Percentiles rank a stretch among this genome's conserved stretches.
These are phyloP conservation scores for Truncatella angustata DNA, from an alignment of 2,329 filamentous ascomycete genomes.

Conservation along the genomic window DNA sequence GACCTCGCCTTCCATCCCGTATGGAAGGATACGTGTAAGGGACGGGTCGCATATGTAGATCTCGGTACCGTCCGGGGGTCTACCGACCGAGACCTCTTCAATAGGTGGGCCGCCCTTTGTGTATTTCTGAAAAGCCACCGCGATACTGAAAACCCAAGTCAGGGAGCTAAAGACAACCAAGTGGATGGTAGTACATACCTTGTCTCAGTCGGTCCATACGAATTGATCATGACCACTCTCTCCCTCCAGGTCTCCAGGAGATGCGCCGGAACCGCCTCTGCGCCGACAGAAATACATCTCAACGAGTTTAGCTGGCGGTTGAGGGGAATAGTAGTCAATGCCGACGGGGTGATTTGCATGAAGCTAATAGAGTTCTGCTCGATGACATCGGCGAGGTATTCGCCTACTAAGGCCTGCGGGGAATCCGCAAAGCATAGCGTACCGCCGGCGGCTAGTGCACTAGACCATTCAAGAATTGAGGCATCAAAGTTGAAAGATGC, in stretches of 20 bases:
- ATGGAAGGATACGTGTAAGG: neutral
- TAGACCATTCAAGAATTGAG: neutral
- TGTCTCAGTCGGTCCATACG: neutral
- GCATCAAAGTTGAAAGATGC: neutral
- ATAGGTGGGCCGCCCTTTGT: neutral
- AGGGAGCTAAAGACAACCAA: no score
- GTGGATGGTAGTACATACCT: neutral
- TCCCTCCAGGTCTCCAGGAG: neutral
- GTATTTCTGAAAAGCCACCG: neutral
- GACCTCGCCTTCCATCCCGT: neutral
- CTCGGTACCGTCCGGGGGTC: neutral
- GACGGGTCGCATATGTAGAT: neutral
- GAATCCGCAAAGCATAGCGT: neutral
- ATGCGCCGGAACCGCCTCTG: neutral
- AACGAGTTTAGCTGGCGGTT: neutral
- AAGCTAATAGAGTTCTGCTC: neutral
- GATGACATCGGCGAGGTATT: neutral
- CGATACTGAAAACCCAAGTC: no score
- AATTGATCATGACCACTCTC: neutral
- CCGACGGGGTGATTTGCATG: neutral
- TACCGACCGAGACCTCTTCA: neutral
- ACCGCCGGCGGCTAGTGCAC: neutral
- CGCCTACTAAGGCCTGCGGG: neutral
- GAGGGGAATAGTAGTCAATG: neutral
- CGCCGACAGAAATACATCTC: neutral